phyloP scores from a whole-genome alignment of 768 basidiomycete genomes.

The Tricholoma furcatifolium region DNA sequence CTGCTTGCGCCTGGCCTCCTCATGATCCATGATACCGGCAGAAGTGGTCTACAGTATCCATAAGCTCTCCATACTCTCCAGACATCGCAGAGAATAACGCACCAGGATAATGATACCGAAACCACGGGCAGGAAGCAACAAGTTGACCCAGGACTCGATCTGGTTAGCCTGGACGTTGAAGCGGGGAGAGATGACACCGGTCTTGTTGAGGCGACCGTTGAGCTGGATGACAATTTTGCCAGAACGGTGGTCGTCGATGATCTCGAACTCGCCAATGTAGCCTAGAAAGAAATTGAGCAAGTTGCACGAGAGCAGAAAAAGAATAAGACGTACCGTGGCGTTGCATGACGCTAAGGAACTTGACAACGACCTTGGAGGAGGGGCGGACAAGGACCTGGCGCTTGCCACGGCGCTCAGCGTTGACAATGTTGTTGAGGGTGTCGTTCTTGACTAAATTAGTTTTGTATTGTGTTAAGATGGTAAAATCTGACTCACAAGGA shows the following conservation, averaged over 20 bases:
- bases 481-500: conserved; percentile 61
- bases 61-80: neutral
- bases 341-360: conserved; percentile 98
- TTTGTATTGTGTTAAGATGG: neutral
- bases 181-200: conserved; percentile 99
- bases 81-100: conserved; percentile 25
- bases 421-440: conserved; percentile 93
- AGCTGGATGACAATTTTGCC: conserved; percentile 99
- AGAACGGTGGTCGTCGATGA: conserved; percentile 97
- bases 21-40: conserved; percentile 97
- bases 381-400: conserved; percentile 98
- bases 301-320: conserved; percentile 7
- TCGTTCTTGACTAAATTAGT: conserved; percentile 36
- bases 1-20: conserved; percentile 98
- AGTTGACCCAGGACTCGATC: conserved; percentile 96
- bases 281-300: conserved; percentile 42
- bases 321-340: conserved; percentile 76
- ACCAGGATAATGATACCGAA: conserved; percentile 97
- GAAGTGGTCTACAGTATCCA: conserved; percentile 74
- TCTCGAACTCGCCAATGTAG: conserved; percentile 98
- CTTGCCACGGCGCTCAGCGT: conserved; percentile 99
- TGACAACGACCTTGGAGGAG: conserved; percentile 96
- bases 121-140: conserved; percentile 91
- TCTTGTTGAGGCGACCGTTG: conserved; percentile 98
- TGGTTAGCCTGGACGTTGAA: conserved; percentile 94